Percentiles rank a stretch among this genome's conserved stretches.
Evolutionary conservation across 192 early-diverging fungal species (phyloP).

Genomic region (Endogone sp.): DNA sequence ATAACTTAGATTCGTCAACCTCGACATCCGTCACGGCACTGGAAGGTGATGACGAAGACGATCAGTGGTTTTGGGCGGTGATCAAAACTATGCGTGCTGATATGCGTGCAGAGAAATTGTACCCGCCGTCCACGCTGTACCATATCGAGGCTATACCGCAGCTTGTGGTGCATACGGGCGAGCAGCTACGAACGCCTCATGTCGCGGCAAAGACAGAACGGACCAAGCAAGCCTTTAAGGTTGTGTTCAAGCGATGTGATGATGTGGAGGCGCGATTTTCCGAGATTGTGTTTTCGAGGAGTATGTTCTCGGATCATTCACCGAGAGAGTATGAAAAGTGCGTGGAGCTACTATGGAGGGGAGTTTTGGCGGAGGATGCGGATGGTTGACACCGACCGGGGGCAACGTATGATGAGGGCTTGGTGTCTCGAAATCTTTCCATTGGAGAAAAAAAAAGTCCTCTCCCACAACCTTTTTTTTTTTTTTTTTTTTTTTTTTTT

Average conservation of each 20-base stretch:
- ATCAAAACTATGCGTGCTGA: constrained; percentile 78
- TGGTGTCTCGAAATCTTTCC: too few relatives aligned
- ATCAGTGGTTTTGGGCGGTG: constrained; percentile 82
- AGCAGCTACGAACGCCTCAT: constrained; percentile 16
- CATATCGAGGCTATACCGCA: constrained; percentile 51
- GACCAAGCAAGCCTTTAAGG: constrained; percentile 41
- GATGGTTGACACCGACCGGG: too few relatives aligned
- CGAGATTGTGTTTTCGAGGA: constrained; percentile 73
- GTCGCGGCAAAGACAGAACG: constrained; percentile 19
- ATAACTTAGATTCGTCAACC: constrained; percentile 8
- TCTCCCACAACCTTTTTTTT: too few relatives aligned
- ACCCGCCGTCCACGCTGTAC: constrained; percentile 73
- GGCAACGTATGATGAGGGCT: too few relatives aligned
- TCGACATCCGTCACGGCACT: constrained; percentile 11
- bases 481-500: too few relatives aligned
- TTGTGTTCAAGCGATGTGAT: constrained; percentile 58
- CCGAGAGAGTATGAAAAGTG: constrained; percentile 67
- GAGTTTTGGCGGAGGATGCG: constrained; percentile 20
- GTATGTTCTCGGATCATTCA: constrained; percentile 77
- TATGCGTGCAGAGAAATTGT: constrained; percentile 83
- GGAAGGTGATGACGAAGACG: constrained; percentile 42
- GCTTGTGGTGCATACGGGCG: constrained; percentile 23
- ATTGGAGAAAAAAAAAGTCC: too few relatives aligned
- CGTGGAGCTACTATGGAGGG: constrained; percentile 22
- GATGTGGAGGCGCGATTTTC: constrained; percentile 76